Conservation (phyloP, 192 early-diverging fungal species). For the Mortierella hygrophila region DNA sequence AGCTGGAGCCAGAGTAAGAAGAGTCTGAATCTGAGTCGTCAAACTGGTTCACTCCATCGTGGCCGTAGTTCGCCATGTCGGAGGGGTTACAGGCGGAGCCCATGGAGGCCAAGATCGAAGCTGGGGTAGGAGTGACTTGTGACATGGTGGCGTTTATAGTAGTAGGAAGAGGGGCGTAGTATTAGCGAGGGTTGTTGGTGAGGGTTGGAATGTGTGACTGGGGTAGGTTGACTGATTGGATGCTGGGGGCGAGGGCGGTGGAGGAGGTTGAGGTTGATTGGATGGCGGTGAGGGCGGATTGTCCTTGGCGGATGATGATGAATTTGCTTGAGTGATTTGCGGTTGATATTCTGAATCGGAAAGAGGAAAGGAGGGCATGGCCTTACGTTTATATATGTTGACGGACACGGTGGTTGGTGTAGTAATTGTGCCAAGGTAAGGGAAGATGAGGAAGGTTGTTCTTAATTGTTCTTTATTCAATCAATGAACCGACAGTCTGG, state of each 20-base stretch:
- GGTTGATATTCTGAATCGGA: conserved; percentile 7
- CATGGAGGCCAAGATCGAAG: conserved; percentile 52
- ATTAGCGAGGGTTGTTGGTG: not conserved
- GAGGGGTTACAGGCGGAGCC: conserved; percentile 9
- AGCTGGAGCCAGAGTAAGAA: conserved; percentile 40
- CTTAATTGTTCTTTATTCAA: not conserved
- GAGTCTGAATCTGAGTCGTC: conserved; percentile 53
- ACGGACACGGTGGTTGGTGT: conserved; percentile 14
- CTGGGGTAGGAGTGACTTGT: conserved; percentile 50
- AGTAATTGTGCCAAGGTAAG: conserved; percentile 11
- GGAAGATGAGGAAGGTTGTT: not conserved
- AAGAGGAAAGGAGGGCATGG: not conserved
- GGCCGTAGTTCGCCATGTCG: conserved; percentile 32
- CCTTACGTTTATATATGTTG: conserved; percentile 33
- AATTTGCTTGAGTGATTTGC: not conserved
- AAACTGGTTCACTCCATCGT: conserved; percentile 35
- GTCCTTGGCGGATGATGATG: not conserved
- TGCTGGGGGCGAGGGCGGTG: too few species aligned
- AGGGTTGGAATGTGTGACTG: not conserved
- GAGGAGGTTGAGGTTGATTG: not conserved
- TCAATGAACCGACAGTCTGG: conserved; percentile 26
- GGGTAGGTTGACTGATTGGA: not conserved
- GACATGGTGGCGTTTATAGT: conserved; percentile 19
- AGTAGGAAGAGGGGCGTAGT: not conserved
- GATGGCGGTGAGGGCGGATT: not conserved